Evolutionary conservation across 495 filamentous ascomycete species (phyloP).

Genomic region (Copromyces sp.): DNA sequence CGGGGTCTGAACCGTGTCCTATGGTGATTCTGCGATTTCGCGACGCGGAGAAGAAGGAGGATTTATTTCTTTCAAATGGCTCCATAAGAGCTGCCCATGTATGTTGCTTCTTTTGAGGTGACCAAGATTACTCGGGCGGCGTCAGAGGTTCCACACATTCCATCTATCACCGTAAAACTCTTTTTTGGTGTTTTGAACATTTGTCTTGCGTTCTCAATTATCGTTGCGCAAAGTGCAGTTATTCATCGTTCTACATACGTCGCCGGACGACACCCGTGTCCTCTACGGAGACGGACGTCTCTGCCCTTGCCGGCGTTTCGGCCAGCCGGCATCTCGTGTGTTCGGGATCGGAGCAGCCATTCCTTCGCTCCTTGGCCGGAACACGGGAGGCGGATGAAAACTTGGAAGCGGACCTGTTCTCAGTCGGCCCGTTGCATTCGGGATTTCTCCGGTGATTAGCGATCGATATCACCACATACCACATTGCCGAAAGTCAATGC

Average conservation of each 20-base stretch:
- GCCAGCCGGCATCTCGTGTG: neutral
- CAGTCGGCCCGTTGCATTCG: neutral
- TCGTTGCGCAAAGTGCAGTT: neutral
- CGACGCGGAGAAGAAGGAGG: constrained; percentile 63
- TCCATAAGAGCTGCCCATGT: constrained; percentile 88
- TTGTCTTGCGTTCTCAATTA: neutral
- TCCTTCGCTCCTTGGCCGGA: neutral
- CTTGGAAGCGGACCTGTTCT: neutral
- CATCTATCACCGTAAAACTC: neutral
- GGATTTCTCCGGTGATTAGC: neutral
- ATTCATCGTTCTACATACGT: neutral
- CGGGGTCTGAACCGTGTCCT: constrained; percentile 44
- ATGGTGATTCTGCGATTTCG: constrained; percentile 75
- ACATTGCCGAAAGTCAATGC: neutral
- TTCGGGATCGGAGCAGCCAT: neutral
- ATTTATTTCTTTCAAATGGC: constrained; percentile 38
- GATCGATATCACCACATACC: neutral
- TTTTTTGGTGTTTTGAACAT: neutral
- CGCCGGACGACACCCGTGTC: neutral
- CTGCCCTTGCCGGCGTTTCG: neutral
- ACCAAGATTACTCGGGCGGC: constrained; percentile 70
- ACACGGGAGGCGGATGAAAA: neutral
- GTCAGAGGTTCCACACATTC: constrained; percentile 80
- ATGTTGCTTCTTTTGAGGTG: constrained; percentile 34
- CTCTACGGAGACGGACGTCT: neutral